Percentiles rank a stretch among this genome's conserved stretches.
Evolutionary conservation across 768 basidiomycete genomes (phyloP).

Genomic region (Rhizopogon vesiculosus): DNA sequence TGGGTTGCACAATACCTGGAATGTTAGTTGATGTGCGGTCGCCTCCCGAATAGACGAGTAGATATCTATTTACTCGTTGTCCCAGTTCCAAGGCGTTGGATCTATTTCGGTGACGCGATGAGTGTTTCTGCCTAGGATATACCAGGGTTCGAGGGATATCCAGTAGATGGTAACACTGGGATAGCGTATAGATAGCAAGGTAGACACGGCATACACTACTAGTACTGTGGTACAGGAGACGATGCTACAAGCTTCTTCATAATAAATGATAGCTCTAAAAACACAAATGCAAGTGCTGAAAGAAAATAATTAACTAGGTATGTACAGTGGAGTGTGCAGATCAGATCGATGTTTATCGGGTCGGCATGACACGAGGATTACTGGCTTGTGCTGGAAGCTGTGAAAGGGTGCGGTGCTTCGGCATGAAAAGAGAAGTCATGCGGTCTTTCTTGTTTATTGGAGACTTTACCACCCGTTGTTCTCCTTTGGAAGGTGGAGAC

Average conservation of each 20-base stretch:
- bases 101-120: background rate
- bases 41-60: background rate
- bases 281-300: background rate
- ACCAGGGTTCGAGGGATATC: background rate
- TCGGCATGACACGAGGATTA: conserved; percentile 14
- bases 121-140: background rate
- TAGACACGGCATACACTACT: background rate
- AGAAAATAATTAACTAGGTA: background rate
- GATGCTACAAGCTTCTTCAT: background rate
- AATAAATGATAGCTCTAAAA: background rate
- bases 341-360: conserved; percentile 9
- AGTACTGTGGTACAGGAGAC: background rate
- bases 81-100: background rate
- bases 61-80: background rate
- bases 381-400: conserved; percentile 39
- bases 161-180: background rate
- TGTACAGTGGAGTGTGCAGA: background rate
- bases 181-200: background rate
- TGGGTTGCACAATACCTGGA: conserved; percentile 75
- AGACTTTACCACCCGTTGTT: conserved; percentile 31
- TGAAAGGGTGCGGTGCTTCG: conserved; percentile 65
- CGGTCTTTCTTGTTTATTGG: conserved; percentile 56
- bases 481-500: conserved; percentile 14
- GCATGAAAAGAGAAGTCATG: conserved; percentile 61
- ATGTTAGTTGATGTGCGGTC: conserved; percentile 23